Evolutionary conservation across 1,284 basidiomycete species (phyloP).

Genomic region (Marasmius sp.): DNA sequence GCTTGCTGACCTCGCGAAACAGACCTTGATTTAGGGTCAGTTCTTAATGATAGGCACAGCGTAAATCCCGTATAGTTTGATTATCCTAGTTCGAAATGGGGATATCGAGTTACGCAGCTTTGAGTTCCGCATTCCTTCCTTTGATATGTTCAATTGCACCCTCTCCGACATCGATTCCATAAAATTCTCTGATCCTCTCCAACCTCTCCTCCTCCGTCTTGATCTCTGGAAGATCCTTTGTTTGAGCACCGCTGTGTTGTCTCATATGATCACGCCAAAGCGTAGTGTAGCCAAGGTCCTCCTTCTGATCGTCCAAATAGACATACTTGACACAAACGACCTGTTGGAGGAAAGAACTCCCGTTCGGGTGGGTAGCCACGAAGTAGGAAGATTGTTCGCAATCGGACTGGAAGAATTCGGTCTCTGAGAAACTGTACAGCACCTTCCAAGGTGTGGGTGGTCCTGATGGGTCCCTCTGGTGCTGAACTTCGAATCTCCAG

Average conservation of each 20-base stretch:
- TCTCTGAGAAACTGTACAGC: slow-evolving; percentile 34
- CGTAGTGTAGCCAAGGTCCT: slow-evolving; percentile 25
- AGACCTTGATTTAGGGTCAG: too few relatives aligned
- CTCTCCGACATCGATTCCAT: slow-evolving; percentile 26
- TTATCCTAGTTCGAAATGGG: too few relatives aligned
- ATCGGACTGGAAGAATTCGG: slow-evolving; percentile 31
- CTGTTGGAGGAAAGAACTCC: slow-evolving; percentile 26
- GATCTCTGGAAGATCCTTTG: slow-evolving; percentile 23
- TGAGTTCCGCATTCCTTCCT: slow-evolving; percentile 7
- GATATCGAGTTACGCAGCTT: too few relatives aligned
- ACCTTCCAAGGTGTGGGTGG: slow-evolving; percentile 21
- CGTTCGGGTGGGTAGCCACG: slow-evolving; percentile 22
- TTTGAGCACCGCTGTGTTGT: slow-evolving; percentile 20
- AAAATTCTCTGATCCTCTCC: slow-evolving; percentile 28
- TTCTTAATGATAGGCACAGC: too few relatives aligned
- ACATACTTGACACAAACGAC: slow-evolving; percentile 28
- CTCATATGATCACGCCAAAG: slow-evolving; percentile 28
- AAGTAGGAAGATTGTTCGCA: slow-evolving; percentile 26
- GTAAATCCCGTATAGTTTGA: too few relatives aligned
- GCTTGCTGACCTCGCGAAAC: too few relatives aligned
- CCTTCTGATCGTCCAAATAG: slow-evolving; percentile 24
- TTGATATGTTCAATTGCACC: slow-evolving; percentile 21
- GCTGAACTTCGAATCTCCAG: slow-evolving; percentile 31
- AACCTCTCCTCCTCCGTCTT: slow-evolving; percentile 30
- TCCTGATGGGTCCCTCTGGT: slow-evolving; percentile 5